Evolutionary conservation across 352 stramenopile genomes (phyloP).

Genomic region (Globisporangium nunn): DNA sequence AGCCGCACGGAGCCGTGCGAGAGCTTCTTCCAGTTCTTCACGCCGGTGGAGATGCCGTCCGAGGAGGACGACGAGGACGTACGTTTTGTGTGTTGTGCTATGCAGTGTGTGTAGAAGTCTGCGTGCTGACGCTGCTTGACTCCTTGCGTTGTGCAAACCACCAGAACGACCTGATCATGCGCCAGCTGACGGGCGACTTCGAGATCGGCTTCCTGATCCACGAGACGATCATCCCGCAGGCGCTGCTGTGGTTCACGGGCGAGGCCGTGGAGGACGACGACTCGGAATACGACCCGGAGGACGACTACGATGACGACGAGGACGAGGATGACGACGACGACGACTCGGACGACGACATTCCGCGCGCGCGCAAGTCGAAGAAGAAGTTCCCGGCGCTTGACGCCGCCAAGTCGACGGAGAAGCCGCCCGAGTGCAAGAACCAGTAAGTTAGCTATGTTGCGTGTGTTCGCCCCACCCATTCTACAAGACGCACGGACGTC

Average conservation of each 20-base stretch:
- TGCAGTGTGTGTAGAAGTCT: slow-evolving; percentile 3
- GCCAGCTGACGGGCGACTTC: slow-evolving; percentile 76
- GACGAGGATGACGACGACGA: slow-evolving; percentile 36
- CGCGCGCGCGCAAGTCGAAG: slow-evolving; percentile 38
- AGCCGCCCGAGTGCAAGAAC: slow-evolving; percentile 87
- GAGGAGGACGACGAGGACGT: slow-evolving; percentile 81
- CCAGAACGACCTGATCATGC: slow-evolving; percentile 77
- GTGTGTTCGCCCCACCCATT: not conserved
- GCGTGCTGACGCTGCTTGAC: slow-evolving; percentile 3
- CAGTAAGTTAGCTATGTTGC: slow-evolving; percentile 43
- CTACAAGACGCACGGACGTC: not conserved
- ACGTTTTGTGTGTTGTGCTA: slow-evolving; percentile 19
- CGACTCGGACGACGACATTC: slow-evolving; percentile 46
- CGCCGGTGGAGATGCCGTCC: slow-evolving; percentile 77
- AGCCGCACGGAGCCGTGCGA: slow-evolving; percentile 77
- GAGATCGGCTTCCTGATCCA: slow-evolving; percentile 85
- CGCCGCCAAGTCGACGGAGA: slow-evolving; percentile 58
- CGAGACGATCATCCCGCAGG: slow-evolving; percentile 84
- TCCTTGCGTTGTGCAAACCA: not conserved
- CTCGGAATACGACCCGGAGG: slow-evolving; percentile 78
- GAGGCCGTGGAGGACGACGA: slow-evolving; percentile 71
- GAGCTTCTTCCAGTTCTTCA: slow-evolving; percentile 87
- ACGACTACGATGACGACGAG: slow-evolving; percentile 57
- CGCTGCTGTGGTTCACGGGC: slow-evolving; percentile 82
- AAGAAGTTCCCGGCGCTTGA: slow-evolving; percentile 79